These are phyloP conservation scores for Flaveria sonorensis DNA, from an alignment of 129 eudicot genomes.

Conservation along the genomic window DNA sequence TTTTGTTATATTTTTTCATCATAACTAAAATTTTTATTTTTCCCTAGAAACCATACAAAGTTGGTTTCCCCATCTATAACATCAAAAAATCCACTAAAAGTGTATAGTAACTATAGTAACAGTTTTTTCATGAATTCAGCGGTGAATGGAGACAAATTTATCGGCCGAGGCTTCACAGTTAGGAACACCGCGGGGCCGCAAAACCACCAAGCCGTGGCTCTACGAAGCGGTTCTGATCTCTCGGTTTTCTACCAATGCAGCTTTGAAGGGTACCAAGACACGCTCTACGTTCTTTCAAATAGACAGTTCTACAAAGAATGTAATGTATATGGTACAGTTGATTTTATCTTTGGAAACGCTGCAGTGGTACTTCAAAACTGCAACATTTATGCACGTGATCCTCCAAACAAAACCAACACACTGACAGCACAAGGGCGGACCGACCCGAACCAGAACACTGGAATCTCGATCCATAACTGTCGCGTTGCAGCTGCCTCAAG, in stretches of 20 bases:
- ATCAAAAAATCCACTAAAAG: background rate
- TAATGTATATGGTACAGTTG: slow-evolving; percentile 62
- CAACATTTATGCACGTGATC: slow-evolving; percentile 55
- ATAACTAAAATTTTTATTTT: too few relatives aligned
- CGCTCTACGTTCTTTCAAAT: slow-evolving; percentile 56
- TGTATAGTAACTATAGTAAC: background rate
- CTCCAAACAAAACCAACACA: slow-evolving; percentile 57
- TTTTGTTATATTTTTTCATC: too few relatives aligned
- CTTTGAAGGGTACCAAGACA: slow-evolving; percentile 83
- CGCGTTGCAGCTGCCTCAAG: slow-evolving; percentile 50
- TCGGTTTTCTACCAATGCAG: slow-evolving; percentile 75
- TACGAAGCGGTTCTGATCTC: slow-evolving; percentile 61
- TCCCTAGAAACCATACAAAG: too few relatives aligned
- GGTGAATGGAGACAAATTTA: slow-evolving; percentile 56
- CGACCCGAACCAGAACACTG: slow-evolving; percentile 77
- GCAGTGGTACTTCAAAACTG: slow-evolving; percentile 67
- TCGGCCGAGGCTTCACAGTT: slow-evolving; percentile 65
- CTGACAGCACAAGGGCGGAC: slow-evolving; percentile 75
- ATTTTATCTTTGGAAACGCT: slow-evolving; percentile 68
- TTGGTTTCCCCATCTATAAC: background rate
- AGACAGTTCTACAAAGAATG: slow-evolving; percentile 67
- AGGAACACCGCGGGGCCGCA: slow-evolving; percentile 67
- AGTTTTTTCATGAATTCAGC: slow-evolving; percentile 31
- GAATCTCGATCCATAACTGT: slow-evolving; percentile 58
- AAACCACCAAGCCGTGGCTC: slow-evolving; percentile 74